A percentile compares a stretch with the other conserved stretches of the same genome.
Evolutionary conservation across 2,329 filamentous ascomycete genomes (phyloP).

Genomic region (Ophiostoma sp.): DNA sequence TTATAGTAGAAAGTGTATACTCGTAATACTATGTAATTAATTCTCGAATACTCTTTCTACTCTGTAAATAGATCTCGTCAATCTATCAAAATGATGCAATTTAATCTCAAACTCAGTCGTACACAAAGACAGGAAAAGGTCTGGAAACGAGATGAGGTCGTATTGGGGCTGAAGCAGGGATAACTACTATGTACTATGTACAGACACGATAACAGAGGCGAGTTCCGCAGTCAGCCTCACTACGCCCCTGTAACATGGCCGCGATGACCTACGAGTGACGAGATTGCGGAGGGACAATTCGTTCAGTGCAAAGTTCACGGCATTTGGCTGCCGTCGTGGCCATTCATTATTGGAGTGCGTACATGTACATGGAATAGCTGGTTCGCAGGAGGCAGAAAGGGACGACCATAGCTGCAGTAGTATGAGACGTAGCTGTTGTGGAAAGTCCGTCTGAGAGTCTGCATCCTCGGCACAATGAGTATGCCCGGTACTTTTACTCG

Average conservation of each 20-base stretch:
- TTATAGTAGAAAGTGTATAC: neutral
- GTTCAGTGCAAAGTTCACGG: neutral
- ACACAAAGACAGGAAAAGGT: neutral
- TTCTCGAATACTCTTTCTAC: neutral
- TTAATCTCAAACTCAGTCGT: neutral
- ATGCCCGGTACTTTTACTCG: neutral
- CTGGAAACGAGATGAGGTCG: constrained; percentile 5
- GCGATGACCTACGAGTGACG: neutral
- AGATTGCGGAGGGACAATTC: neutral
- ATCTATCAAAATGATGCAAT: neutral
- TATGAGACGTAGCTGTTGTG: neutral
- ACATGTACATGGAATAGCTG: too few relatives aligned
- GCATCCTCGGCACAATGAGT: neutral
- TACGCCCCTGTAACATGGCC: neutral
- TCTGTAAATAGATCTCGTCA: neutral
- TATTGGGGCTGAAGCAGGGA: constrained; percentile 9
- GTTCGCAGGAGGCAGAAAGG: too few relatives aligned
- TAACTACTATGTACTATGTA: neutral
- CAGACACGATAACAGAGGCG: neutral
- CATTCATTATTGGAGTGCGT: neutral
- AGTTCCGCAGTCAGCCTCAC: constrained; percentile 2
- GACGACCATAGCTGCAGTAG: too few relatives aligned
- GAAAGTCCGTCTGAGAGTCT: neutral
- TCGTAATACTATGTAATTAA: neutral
- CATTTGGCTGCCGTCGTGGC: neutral